phyloP scores from a whole-genome alignment of 768 basidiomycete species.

The Mycena rosella region DNA sequence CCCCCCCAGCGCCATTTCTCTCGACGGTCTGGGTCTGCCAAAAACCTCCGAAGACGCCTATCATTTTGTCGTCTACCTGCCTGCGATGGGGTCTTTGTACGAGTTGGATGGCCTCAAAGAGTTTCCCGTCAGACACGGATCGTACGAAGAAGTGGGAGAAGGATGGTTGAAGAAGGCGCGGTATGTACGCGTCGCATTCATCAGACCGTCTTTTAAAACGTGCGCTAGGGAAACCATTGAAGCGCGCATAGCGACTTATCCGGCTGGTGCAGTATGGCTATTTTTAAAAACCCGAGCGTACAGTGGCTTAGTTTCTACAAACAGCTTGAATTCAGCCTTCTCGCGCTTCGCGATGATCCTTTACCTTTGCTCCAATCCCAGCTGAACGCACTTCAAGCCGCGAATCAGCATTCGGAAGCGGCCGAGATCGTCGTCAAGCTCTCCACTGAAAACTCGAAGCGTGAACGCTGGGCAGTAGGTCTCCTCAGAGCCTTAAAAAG shows the following conservation, averaged over 20 bases:
- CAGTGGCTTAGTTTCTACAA: conserved; percentile 18
- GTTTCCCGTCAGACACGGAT: conserved; percentile 85
- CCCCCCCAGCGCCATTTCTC: conserved; percentile 87
- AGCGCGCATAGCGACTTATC: conserved; percentile 90
- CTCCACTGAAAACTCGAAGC: conserved; percentile 77
- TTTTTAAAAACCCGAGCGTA: background rate
- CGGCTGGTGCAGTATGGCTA: conserved; percentile 81
- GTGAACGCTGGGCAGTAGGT: conserved; percentile 87
- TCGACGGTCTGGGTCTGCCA: conserved; percentile 84
- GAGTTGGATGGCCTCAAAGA: conserved; percentile 94
- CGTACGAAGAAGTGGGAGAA: conserved; percentile 73
- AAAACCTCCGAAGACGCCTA: conserved; percentile 87
- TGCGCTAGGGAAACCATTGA: conserved; percentile 82
- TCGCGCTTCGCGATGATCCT: conserved; percentile 88
- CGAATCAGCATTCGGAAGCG: conserved; percentile 57
- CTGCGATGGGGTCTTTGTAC: conserved; percentile 85
- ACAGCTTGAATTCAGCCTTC: conserved; percentile 92
- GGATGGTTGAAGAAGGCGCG: conserved; percentile 89
- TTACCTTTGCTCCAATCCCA: conserved; percentile 75
- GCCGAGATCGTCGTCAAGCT: conserved; percentile 69
- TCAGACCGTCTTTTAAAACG: conserved; percentile 37
- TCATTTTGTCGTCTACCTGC: conserved; percentile 96
- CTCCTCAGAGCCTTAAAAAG: conserved; percentile 12
- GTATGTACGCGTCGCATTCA: conserved; percentile 52
- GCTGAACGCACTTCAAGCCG: conserved; percentile 61